These are phyloP conservation scores for Venustampulla echinocandica DNA, from an alignment of 495 filamentous ascomycete species.

Conservation along the genomic window DNA sequence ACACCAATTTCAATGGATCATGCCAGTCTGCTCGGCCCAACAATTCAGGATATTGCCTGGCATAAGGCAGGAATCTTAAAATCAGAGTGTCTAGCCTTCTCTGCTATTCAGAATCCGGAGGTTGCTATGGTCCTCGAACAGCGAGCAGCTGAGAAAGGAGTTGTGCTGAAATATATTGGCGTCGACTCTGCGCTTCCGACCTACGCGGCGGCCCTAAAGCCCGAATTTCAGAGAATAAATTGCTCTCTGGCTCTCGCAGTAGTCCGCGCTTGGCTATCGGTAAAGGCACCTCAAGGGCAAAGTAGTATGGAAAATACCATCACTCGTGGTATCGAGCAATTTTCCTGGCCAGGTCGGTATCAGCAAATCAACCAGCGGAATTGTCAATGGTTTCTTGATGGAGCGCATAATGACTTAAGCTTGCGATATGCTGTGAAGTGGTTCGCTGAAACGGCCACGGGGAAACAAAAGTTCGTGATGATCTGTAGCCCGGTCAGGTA, in stretches of 20 bases:
- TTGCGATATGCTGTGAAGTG: slow-evolving; percentile 32
- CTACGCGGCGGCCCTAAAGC: slow-evolving; percentile 22
- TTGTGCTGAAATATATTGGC: slow-evolving; percentile 51
- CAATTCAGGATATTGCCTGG: slow-evolving; percentile 89
- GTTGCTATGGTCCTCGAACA: slow-evolving; percentile 59
- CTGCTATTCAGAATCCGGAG: slow-evolving; percentile 54
- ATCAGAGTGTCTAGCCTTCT: slow-evolving; percentile 55
- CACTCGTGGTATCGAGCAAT: slow-evolving; percentile 28
- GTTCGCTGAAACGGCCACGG: slow-evolving; percentile 27
- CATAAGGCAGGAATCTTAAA: slow-evolving; percentile 95
- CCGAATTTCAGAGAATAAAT: slow-evolving; percentile 74
- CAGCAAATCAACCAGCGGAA: slow-evolving; percentile 28
- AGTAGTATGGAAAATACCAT: slow-evolving; percentile 24
- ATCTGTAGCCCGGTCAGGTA: background rate
- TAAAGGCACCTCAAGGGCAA: slow-evolving; percentile 19
- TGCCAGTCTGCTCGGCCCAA: slow-evolving; percentile 62
- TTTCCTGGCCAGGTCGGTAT: slow-evolving; percentile 37
- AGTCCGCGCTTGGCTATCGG: slow-evolving; percentile 44
- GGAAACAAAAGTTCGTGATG: slow-evolving; percentile 18
- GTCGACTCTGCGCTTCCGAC: slow-evolving; percentile 40
- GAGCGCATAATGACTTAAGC: slow-evolving; percentile 41
- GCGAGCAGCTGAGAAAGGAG: slow-evolving; percentile 59
- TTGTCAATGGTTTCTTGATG: slow-evolving; percentile 38
- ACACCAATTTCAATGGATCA: slow-evolving; percentile 88
- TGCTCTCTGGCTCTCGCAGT: slow-evolving; percentile 71